Conservation (phyloP, 352 stramenopile genomes). For the Phytopythium aichiense region DNA sequence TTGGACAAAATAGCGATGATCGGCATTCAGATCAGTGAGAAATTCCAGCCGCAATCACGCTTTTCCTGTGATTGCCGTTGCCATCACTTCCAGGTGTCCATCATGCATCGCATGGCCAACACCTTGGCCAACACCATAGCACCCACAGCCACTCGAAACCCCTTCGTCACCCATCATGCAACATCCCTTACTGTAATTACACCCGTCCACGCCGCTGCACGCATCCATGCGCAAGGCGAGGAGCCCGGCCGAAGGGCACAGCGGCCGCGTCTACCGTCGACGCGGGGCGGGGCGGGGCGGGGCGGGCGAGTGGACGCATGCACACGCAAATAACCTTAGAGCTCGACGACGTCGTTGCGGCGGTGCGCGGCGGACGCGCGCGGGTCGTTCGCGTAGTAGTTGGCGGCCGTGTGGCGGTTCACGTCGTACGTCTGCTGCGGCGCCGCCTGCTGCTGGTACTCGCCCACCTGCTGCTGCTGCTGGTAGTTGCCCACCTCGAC, state of each 20-base stretch:
- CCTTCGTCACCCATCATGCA: not conserved
- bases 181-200: not conserved
- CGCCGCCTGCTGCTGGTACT: not conserved
- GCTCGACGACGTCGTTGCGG: slow-evolving; percentile 59
- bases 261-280: not conserved
- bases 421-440: slow-evolving; percentile 31
- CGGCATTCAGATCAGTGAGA: too few relatives aligned
- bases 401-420: slow-evolving; percentile 30
- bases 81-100: too few relatives aligned
- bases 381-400: slow-evolving; percentile 47
- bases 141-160: too few relatives aligned
- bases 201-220: not conserved
- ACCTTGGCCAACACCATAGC: too few relatives aligned
- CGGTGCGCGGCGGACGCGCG: slow-evolving; percentile 32
- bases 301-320: not conserved
- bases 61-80: too few relatives aligned
- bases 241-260: too few relatives aligned
- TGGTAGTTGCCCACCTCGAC: slow-evolving; percentile 28
- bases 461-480: not conserved
- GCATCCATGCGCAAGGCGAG: not conserved
- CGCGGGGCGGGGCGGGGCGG: not conserved
- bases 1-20: too few relatives aligned
- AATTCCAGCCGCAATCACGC: too few relatives aligned
- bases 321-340: slow-evolving; percentile 18
- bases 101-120: not conserved